Evolutionary conservation across 805 yeast species (phyloP), one percentile per base, ranked within the genome.

Genomic region (Saccharomycopsis guyanensis): DNA sequence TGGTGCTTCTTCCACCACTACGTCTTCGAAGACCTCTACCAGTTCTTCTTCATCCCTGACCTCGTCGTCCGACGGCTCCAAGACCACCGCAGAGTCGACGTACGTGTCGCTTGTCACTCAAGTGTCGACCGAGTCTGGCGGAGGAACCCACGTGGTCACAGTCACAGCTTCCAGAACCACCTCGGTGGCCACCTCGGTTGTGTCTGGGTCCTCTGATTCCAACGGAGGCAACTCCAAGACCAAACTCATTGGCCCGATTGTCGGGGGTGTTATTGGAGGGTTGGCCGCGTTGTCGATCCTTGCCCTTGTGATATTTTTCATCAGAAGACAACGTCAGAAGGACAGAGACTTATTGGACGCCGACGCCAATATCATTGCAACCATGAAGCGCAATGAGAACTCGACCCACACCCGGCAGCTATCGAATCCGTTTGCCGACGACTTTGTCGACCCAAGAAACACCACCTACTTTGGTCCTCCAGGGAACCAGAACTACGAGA

Each of bases 231-330:
- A 40, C 32, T 39, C 47, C 27, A 45, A 46, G 8, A 33, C 53
- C 16, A 49, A 45, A 33, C 38, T 51, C 12, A 51, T 51, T 29
- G 54, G 52, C 12, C 51, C 51, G n/a, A 51, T 51, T 15, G 54
- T 51, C 22, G 54, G 54, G 12, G 54, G 54, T 18, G 52, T 51
- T 15, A 43, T 49, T 36, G 54, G 54, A 27, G 54, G 54, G 2
- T 29, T 51, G 18, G 54, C 50, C 12, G 54, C 54, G 22, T 38
- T 51, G 22, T 39, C 47, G 6, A 42, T 48, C 15, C 32, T 51
- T 18, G 50, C 52, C 7, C 37, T 49, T 6, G 54, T 42, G 16
- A 40, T 48, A 13, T 51, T 48, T 19, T 51, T 51, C 27, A 48
- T 51, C 22, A 35, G 52, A 27, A 40, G 54, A 34, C 54, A 51